Base-by-base conservation (phyloP, 2,329 filamentous ascomycete species). In the Coniochaeta sp. region DNA sequence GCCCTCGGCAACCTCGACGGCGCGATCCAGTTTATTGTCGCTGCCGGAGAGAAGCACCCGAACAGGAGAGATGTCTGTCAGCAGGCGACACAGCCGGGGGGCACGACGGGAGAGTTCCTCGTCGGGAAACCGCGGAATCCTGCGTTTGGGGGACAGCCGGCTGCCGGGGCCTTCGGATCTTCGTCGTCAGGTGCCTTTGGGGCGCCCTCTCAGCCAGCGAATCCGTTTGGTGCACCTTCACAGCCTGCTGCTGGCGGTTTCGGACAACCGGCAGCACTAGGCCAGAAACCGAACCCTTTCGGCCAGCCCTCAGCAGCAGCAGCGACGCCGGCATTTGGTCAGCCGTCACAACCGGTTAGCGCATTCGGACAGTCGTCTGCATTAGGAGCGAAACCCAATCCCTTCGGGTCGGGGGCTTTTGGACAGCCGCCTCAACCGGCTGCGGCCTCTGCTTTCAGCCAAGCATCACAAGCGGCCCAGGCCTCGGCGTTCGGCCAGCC, bases 1-100 rank as follows among this genome's bases (percentile, higher is more conserved):
- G 83, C 85, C 1, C 63, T 89, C 1, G 78, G 74, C 54, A 85
- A 95, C 60, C 66, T 88, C 9, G 77, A 86, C 54, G 87, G 84
- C 3, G 91, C 91, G 1, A 75, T 87, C 42, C 77, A 83, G 51
- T 94, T 85, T 62, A 71, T 94, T 13, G 62, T 85, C 9, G 77
- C 82, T 5, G 81, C 78, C 20, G 81, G 79, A 51, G 82, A 87
- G 50, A 79, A 82, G 35, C 88, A 90, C 60, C 89, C 89, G 1
- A 95, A 94, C 62, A 79, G 89, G 35, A 71, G 78, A 50, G 87
- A 91, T 57, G 74, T 85, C 18, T 80, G 78, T 65, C 71, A 75
- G 51, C 69, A 74, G 56, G 69, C 68, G 46, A 72, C 66, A 32
- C 57, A 63, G 0, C 67, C 71, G n/a, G 67, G 70, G n/a, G 68